A percentile compares a stretch with the other conserved stretches of the same genome.
phyloP scores from a whole-genome alignment of 2,329 filamentous ascomycete species.

The Pseudocercospora musae region DNA sequence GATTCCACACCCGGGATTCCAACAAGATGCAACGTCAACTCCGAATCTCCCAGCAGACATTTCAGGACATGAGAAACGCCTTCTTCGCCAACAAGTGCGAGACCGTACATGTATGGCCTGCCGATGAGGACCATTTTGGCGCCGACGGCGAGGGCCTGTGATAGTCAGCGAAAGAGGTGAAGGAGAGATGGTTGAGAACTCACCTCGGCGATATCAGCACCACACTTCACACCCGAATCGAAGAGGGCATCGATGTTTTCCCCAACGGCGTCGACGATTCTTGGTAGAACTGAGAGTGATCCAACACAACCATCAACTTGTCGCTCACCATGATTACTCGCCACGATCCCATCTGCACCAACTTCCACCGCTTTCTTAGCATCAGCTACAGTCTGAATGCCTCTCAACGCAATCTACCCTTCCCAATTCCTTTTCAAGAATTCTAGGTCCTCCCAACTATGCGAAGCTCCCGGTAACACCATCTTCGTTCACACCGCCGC shows the following conservation, averaged over 20 bases:
- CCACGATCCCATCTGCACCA: conserved; percentile 50
- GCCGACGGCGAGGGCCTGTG: conserved; percentile 48
- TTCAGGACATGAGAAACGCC: conserved; percentile 47
- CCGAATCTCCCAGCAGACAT: conserved; percentile 19
- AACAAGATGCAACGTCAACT: conserved; percentile 18
- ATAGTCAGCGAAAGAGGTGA: not conserved
- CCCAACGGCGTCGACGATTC: conserved; percentile 60
- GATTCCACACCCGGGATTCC: not conserved
- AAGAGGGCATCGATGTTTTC: conserved; percentile 48
- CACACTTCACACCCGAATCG: conserved; percentile 50
- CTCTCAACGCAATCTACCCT: conserved; percentile 61
- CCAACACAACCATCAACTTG: conserved; percentile 50
- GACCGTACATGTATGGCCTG: conserved; percentile 57
- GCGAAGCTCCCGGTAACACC: conserved; percentile 41
- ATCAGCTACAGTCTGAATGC: conserved; percentile 52
- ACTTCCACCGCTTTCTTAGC: conserved; percentile 44
- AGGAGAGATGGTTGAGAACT: not conserved
- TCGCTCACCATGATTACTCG: conserved; percentile 53
- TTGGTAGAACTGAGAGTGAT: conserved; percentile 53
- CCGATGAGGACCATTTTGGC: conserved; percentile 58
- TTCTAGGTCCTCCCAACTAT: conserved; percentile 59
- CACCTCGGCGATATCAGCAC: conserved; percentile 48
- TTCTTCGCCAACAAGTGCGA: conserved; percentile 53
- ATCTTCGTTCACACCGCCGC: conserved; percentile 52
- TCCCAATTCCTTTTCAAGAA: conserved; percentile 59